phyloP scores from a whole-genome alignment of 2,329 filamentous ascomycete species.

The Amphichorda felina region DNA sequence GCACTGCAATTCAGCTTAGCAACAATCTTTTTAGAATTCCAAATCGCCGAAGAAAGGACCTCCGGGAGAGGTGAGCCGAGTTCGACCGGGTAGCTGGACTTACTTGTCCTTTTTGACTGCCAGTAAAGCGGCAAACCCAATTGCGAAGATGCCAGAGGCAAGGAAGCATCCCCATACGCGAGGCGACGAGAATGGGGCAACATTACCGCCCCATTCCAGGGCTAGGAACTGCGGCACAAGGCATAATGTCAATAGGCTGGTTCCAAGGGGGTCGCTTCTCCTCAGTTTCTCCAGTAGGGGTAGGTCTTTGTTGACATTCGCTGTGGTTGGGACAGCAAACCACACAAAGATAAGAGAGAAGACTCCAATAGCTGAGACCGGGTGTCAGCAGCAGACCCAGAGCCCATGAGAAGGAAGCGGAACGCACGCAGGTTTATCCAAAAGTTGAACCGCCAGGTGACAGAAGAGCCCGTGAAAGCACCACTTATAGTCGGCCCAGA shows the following conservation, averaged over 20 bases:
- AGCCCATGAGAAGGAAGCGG: too few relatives aligned
- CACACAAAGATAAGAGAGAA: background rate
- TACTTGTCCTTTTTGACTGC: constrained; percentile 1
- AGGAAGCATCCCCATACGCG: constrained; percentile 1
- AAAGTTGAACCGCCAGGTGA: constrained; percentile 1
- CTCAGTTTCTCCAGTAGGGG: background rate
- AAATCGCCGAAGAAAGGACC: too few relatives aligned
- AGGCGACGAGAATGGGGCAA: background rate
- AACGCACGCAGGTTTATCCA: constrained; percentile 1
- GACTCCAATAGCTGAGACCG: background rate
- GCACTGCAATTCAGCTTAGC: background rate
- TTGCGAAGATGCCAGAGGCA: background rate
- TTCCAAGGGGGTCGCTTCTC: background rate
- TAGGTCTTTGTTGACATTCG: background rate
- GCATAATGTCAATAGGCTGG: background rate
- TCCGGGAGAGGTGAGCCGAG: too few relatives aligned
- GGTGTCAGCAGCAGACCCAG: too few relatives aligned
- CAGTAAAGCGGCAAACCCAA: background rate
- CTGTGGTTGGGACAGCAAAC: background rate
- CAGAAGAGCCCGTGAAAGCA: background rate
- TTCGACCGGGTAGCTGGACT: background rate
- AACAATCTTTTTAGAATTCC: background rate
- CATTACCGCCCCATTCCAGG: background rate
- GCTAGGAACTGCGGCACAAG: constrained; percentile 1
- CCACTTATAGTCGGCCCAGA: constrained; percentile 1